Conservation (phyloP, 2,329 filamentous ascomycete genomes). For the Exophiala lecanii-corni region DNA sequence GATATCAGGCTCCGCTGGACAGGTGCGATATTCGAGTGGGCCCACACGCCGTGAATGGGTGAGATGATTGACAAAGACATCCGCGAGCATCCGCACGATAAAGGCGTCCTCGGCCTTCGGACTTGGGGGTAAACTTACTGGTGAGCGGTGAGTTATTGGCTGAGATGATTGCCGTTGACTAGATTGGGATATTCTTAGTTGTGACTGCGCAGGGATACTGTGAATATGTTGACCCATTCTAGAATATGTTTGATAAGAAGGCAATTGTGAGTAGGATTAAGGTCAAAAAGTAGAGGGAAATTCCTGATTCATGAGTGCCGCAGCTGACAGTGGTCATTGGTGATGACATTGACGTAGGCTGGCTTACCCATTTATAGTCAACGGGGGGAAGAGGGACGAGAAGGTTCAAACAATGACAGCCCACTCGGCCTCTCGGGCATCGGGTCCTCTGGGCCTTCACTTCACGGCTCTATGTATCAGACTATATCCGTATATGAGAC, state of each 20-base stretch:
- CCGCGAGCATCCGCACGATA: neutral
- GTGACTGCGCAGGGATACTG: neutral
- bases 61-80: neutral
- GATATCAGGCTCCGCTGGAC: constrained; percentile 1
- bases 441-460: no score
- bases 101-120: neutral
- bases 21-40: neutral
- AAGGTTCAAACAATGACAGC: no score
- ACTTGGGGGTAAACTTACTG: neutral
- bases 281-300: neutral
- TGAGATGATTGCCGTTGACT: neutral
- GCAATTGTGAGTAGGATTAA: neutral
- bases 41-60: no score
- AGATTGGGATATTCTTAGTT: neutral
- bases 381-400: no score
- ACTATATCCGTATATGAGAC: no score
- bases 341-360: neutral
- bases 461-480: no score
- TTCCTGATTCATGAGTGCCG: neutral
- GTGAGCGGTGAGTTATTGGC: neutral
- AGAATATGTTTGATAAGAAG: neutral
- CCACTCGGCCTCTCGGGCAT: no score
- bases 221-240: neutral
- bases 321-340: neutral
- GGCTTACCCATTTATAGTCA: no score